Base-by-base conservation (phyloP, 495 filamentous ascomycete species). In the Penicillium malachiteum region DNA sequence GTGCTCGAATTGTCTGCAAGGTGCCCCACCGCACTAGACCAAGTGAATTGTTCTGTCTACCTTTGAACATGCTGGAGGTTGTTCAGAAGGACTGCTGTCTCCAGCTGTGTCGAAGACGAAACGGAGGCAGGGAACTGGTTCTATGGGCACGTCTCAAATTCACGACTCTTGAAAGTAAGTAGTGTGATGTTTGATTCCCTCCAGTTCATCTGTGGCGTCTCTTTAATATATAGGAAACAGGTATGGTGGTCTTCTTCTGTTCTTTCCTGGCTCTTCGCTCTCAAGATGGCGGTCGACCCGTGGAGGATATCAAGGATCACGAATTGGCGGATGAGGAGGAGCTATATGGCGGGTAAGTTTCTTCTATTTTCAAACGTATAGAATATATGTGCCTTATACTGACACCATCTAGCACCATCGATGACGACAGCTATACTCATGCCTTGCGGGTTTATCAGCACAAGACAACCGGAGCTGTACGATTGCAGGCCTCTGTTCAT, bases 241-340 rank as follows among this genome's bases (percentile, higher is more conserved):
- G 73, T 55, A 84, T 96, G 84, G 88, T 91, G 11, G 72, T 90
- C 1, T 94, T 96, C 67, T 89, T 87, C 67, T 87, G 82, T 69
- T 83, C 86, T 0, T 89, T 93, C 60, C 70, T 89, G 26, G 85
- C 87, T 0, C 78, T 96, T 53, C 90, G 90, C 63, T 79, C 83
- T 12, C 83, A 89, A 46, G 89, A 90, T 59, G 65, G 64, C 21
- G 71, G 76, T 51, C 82, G 75, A 2, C 73, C 78, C 1, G 76
- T 80, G 18, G 57, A 77, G 21, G 67, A 72, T 21, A 78, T 84
- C 4, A 70, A 74, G 17, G 87, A 92, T 61, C 84, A 81, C 62
- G 78, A 80, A 48, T 68, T 90, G 3, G 71, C 74, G 11, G 76
- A 80, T 13, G 90, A 94, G 67, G 80, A 81, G 52, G 76, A 84